These are phyloP conservation scores for Leccinum subrobustum DNA, from an alignment of 1,284 basidiomycete genomes.

Conservation along the genomic window DNA sequence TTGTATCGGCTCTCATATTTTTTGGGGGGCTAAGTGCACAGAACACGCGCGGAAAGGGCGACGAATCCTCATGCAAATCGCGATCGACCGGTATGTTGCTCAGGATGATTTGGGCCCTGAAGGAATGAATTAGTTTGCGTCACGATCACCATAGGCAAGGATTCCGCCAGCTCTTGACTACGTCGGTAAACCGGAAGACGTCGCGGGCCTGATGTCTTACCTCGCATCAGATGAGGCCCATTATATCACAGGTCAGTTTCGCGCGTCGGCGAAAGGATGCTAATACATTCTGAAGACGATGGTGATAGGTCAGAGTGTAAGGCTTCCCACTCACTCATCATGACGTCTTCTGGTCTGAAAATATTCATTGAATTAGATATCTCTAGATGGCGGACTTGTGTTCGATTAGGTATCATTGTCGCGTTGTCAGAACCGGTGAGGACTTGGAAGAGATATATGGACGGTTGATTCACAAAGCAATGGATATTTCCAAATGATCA, in stretches of 20 bases:
- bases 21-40: not conserved
- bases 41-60: constrained; percentile 4
- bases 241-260: constrained; percentile 9
- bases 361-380: not conserved
- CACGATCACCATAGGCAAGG: constrained; percentile 1
- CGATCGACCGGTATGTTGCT: not conserved
- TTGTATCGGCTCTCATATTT: not conserved
- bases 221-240: constrained; percentile 18
- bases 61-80: not conserved
- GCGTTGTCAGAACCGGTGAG: not conserved
- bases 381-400: constrained; percentile 4
- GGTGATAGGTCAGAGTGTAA: constrained; percentile 9
- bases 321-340: not conserved
- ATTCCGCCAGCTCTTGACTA: constrained; percentile 17
- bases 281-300: not conserved
- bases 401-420: not conserved
- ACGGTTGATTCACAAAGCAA: too few species aligned
- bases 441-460: not conserved
- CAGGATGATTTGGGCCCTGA: not conserved
- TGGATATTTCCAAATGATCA: too few species aligned
- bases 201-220: constrained; percentile 7
- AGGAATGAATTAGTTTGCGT: not conserved
- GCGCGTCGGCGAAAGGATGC: not conserved
- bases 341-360: not conserved
- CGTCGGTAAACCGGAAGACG: constrained; percentile 5